A percentile compares a stretch with the other conserved stretches of the same genome.
Conservation (phyloP, 495 filamentous ascomycete species). For the Cryomyces antarcticus region DNA sequence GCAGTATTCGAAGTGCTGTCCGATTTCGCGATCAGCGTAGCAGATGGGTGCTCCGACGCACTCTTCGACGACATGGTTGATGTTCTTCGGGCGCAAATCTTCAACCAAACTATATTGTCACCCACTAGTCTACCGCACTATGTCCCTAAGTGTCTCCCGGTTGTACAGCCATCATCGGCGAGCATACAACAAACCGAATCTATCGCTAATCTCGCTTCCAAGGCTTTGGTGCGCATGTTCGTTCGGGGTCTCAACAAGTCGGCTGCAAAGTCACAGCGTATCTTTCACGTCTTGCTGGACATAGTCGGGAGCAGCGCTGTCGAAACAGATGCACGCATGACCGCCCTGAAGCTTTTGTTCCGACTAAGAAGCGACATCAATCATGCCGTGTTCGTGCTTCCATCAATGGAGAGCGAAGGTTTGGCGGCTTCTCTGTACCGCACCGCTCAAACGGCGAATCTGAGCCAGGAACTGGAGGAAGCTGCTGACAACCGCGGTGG, state of each 20-base stretch:
- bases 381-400: slow-evolving; percentile 45
- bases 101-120: background rate
- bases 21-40: slow-evolving; percentile 28
- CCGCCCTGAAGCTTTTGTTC: slow-evolving; percentile 67
- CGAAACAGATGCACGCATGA: slow-evolving; percentile 51
- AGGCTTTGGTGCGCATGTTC: slow-evolving; percentile 21
- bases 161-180: background rate
- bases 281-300: slow-evolving; percentile 34
- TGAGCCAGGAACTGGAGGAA: slow-evolving; percentile 1
- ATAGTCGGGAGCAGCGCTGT: slow-evolving; percentile 33
- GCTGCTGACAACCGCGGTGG: slow-evolving; percentile 6
- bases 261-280: slow-evolving; percentile 27
- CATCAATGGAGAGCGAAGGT: slow-evolving; percentile 43
- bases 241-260: slow-evolving; percentile 35
- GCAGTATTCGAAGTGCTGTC: slow-evolving; percentile 20
- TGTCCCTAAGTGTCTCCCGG: background rate
- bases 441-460: slow-evolving; percentile 27
- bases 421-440: slow-evolving; percentile 53
- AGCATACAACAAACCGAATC: background rate
- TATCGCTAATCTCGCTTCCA: background rate
- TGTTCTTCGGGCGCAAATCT: slow-evolving; percentile 18
- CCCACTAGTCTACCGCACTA: background rate
- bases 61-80: slow-evolving; percentile 33
- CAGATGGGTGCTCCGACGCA: slow-evolving; percentile 15
- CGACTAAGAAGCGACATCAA: slow-evolving; percentile 64